Conservation (phyloP, 192 early-diverging fungal species). For the Coemansia furcata region DNA sequence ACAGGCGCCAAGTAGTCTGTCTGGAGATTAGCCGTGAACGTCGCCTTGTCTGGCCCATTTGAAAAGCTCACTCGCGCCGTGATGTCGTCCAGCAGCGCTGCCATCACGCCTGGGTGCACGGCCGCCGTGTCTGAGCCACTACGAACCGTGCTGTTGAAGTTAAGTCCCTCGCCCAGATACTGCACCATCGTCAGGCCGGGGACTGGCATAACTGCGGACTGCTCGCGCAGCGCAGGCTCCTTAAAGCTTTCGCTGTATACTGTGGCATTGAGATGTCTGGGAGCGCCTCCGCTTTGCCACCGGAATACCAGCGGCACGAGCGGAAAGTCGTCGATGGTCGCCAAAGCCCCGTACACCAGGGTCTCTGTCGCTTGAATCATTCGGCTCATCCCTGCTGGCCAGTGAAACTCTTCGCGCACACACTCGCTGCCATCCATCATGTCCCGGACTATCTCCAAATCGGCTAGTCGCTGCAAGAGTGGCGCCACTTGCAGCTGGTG, state of each 20-base stretch:
- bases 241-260: constrained; percentile 14
- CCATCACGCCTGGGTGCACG: constrained; percentile 25
- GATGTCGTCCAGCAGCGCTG: constrained; percentile 36
- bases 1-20: constrained; percentile 27
- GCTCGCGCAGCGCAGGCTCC: neutral
- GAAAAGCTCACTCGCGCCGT: constrained; percentile 32
- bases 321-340: constrained; percentile 9
- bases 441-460: neutral
- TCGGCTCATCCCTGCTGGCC: constrained; percentile 22
- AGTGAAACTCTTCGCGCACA: constrained; percentile 32
- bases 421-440: constrained; percentile 4
- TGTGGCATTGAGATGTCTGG: constrained; percentile 14
- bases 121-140: neutral
- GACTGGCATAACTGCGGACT: neutral
- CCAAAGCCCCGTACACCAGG: constrained; percentile 24
- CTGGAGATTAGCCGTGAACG: constrained; percentile 46
- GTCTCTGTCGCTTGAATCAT: constrained; percentile 26
- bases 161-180: constrained; percentile 26
- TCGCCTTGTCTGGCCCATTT: constrained; percentile 20
- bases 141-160: constrained; percentile 3
- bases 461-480: neutral
- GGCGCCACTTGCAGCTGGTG: neutral
- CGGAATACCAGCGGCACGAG: constrained; percentile 25
- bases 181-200: constrained; percentile 37
- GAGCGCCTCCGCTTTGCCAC: constrained; percentile 14